Base-by-base conservation (phyloP, 164 flowering plant genomes). In the Dillenia turbinata region DNA sequence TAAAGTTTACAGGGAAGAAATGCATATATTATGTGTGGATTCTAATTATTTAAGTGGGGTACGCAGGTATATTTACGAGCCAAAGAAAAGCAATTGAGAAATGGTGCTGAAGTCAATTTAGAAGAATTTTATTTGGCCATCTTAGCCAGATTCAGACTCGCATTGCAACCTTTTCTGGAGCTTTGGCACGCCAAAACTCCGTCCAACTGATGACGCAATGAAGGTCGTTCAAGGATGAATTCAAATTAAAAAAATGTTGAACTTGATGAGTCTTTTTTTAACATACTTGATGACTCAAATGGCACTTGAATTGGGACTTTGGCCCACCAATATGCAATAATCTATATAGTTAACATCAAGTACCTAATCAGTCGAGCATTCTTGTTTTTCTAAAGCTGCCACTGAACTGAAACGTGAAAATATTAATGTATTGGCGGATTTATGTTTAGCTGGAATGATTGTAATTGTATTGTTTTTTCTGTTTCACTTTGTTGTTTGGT, bases 1-100 rank as follows among this genome's bases (percentile, higher is more conserved):
- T 50, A 13, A 47, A 56, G 69, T 61, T 64, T 52, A 70, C 72
- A 69, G 69, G 56, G 72, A 57, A 54, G 62, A 59, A 56, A 63
- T 63, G 57, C 44, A 48, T 43, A 49, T 44, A 33, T 56, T 33
- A 33, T 24, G 49, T 65, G 70, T 71, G 66, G 70, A 56, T 50
- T 12, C 58, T 33, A 70, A 73, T 76, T 69, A 73, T 72, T 52
- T 8, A 17, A 52, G 17, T 11, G 44, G 52, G 63, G 56, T 64
- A 66, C 62, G 52, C 57, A 63, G 11, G 44, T 59, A 48, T 33
- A 33, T 33, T 33, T 33, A 33, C 6, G 40, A 33, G 40, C 7
- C 40, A 44, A 50, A 52, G 33, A 65, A 60, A 54, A 54, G 51
- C 55, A 40, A 15, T 15, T 43, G 19, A 63, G 45, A 55, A 62